A percentile compares a stretch with the other conserved stretches of the same genome.
These are phyloP conservation scores for Blastomyces parvus DNA, from an alignment of 2,329 filamentous ascomycete species.

Conservation along the genomic window DNA sequence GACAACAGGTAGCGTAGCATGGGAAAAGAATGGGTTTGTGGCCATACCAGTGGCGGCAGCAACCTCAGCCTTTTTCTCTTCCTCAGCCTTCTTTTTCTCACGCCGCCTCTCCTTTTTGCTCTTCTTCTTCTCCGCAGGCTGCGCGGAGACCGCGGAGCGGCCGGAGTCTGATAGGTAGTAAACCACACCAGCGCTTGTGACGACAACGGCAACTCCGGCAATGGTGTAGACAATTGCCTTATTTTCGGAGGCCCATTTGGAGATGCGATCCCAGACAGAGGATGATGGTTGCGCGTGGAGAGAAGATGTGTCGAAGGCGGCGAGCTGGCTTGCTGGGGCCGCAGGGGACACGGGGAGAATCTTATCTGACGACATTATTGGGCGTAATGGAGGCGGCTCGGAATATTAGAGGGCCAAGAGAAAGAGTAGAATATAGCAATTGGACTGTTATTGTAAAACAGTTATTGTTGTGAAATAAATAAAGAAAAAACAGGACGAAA, in stretches of 20 bases:
- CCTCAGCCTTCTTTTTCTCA: constrained; percentile 61
- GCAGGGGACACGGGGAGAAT: neutral
- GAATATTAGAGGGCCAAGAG: neutral
- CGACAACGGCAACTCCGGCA: constrained; percentile 84
- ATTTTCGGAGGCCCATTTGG: constrained; percentile 88
- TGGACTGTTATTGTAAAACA: neutral
- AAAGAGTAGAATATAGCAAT: neutral
- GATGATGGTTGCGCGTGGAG: constrained; percentile 10
- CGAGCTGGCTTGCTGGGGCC: neutral
- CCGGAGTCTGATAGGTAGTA: constrained; percentile 65
- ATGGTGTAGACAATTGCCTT: constrained; percentile 94
- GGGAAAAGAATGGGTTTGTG: constrained; percentile 17
- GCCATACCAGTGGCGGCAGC: constrained; percentile 28
- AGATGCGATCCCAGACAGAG: constrained; percentile 71
- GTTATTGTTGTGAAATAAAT: neutral
- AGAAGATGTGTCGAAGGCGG: constrained; percentile 5
- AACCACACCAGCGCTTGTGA: constrained; percentile 80
- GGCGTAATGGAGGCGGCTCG: constrained; percentile 1
- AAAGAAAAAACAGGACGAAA: neutral
- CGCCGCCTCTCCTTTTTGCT: constrained; percentile 86
- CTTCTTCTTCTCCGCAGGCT: constrained; percentile 51
- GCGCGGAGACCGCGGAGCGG: constrained; percentile 26
- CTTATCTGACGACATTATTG: constrained; percentile 8
- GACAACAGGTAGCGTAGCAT: too few relatives aligned
- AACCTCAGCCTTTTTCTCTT: constrained; percentile 43